Evolutionary conservation across 2,329 filamentous ascomycete species (phyloP).

Genomic region (Fusarium dlaminii): DNA sequence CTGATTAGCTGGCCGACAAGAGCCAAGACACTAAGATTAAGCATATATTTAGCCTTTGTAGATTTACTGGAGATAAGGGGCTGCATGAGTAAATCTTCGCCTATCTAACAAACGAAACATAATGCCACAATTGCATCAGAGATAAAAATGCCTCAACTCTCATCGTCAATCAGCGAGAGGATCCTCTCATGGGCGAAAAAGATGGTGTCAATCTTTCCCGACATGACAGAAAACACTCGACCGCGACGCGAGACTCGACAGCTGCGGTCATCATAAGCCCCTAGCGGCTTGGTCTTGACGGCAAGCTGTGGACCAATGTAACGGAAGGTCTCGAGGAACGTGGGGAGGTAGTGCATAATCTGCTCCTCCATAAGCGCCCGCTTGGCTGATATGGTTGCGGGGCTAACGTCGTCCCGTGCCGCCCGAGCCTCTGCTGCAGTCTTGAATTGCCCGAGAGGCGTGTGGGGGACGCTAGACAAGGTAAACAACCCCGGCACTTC

Average conservation of each 20-base stretch:
- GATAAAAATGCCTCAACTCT: not conserved
- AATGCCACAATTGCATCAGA: not conserved
- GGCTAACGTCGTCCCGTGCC: not conserved
- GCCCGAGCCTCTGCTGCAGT: not conserved
- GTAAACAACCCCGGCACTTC: not conserved
- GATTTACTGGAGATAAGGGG: not conserved
- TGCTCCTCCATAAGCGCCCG: not conserved
- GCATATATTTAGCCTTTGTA: not conserved
- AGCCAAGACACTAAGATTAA: not conserved
- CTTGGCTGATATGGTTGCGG: not conserved
- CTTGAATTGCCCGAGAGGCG: not conserved
- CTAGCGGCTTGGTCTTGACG: not conserved
- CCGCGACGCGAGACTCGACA: not conserved
- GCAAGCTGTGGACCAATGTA: conserved; percentile 1
- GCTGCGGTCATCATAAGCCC: conserved; percentile 2
- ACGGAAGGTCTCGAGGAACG: not conserved
- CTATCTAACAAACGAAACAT: not conserved
- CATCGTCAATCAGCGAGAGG: not conserved
- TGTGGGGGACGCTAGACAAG: conserved; percentile 8
- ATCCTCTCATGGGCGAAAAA: not conserved
- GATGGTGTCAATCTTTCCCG: conserved; percentile 9
- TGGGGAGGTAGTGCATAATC: not conserved
- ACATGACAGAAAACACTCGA: not conserved
- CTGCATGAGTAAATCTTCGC: not conserved
- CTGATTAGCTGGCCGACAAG: not conserved